These are phyloP conservation scores for Serendipita vermifera DNA, from an alignment of 768 basidiomycete genomes.

Conservation along the genomic window DNA sequence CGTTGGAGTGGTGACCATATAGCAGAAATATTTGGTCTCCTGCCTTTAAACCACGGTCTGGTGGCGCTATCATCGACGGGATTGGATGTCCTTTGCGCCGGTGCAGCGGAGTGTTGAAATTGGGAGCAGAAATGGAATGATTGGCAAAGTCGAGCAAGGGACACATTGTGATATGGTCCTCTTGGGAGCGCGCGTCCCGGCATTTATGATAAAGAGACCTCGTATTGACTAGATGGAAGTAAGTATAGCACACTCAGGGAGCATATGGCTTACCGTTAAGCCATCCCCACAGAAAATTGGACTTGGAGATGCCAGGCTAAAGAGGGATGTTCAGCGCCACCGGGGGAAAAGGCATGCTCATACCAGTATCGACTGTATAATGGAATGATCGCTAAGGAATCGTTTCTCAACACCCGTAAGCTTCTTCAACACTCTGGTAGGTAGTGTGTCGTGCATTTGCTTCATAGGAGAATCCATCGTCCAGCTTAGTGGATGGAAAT, in stretches of 20 bases:
- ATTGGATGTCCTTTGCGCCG: slow-evolving; percentile 27
- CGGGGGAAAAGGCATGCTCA: not conserved
- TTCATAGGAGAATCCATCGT: slow-evolving; percentile 43
- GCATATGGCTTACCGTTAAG: slow-evolving; percentile 48
- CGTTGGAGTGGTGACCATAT: slow-evolving; percentile 72
- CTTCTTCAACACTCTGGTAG: slow-evolving; percentile 13
- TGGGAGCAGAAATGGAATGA: slow-evolving; percentile 33
- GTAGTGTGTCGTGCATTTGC: slow-evolving; percentile 12
- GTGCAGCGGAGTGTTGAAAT: slow-evolving; percentile 29
- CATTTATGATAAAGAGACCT: slow-evolving; percentile 69
- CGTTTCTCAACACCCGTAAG: not conserved
- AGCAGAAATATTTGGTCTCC: slow-evolving; percentile 61
- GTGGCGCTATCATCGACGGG: slow-evolving; percentile 30
- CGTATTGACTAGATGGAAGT: slow-evolving; percentile 59
- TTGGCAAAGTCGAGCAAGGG: slow-evolving; percentile 90
- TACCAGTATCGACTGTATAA: slow-evolving; percentile 51
- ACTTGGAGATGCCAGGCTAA: slow-evolving; percentile 15
- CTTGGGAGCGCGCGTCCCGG: slow-evolving; percentile 34
- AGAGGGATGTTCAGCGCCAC: not conserved
- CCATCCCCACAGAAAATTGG: slow-evolving; percentile 79
- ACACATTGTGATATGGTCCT: slow-evolving; percentile 74
- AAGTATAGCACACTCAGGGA: slow-evolving; percentile 9
- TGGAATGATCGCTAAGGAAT: not conserved
- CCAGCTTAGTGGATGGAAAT: slow-evolving; percentile 76
- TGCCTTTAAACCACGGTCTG: slow-evolving; percentile 27